These are phyloP conservation scores for Ganoderma boninense DNA, from an alignment of 1,284 basidiomycete genomes.

Conservation along the genomic window DNA sequence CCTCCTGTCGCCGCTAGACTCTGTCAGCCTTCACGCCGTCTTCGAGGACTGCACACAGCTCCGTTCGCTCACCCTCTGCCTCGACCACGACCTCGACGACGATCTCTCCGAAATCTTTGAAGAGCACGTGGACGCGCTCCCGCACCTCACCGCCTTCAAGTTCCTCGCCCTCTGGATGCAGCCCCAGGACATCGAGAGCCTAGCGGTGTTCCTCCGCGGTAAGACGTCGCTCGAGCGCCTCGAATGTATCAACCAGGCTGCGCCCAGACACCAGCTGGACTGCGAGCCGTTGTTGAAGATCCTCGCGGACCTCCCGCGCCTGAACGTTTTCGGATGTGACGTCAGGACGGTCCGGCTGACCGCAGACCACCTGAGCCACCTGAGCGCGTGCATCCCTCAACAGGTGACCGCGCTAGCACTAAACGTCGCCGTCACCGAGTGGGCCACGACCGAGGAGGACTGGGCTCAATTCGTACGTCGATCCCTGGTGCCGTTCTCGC, in stretches of 20 bases:
- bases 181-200: background rate
- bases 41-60: constrained; percentile 6
- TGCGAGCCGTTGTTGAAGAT: background rate
- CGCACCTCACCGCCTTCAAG: background rate
- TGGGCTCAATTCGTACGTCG: background rate
- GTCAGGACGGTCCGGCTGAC: too few relatives aligned
- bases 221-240: background rate
- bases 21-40: background rate
- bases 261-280: background rate
- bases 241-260: background rate
- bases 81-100: background rate
- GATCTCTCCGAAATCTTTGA: background rate
- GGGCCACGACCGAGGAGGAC: background rate
- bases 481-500: too few relatives aligned
- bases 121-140: background rate
- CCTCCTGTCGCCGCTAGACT: background rate
- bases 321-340: background rate
- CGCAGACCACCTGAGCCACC: too few relatives aligned
- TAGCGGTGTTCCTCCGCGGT: background rate
- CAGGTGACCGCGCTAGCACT: background rate
- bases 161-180: background rate
- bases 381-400: background rate
- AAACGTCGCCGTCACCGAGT: background rate
- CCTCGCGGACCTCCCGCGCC: constrained; percentile 2
- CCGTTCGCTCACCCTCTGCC: background rate